Base-by-base conservation (phyloP, 495 filamentous ascomycete genomes). In the Penicillium malachiteum region DNA sequence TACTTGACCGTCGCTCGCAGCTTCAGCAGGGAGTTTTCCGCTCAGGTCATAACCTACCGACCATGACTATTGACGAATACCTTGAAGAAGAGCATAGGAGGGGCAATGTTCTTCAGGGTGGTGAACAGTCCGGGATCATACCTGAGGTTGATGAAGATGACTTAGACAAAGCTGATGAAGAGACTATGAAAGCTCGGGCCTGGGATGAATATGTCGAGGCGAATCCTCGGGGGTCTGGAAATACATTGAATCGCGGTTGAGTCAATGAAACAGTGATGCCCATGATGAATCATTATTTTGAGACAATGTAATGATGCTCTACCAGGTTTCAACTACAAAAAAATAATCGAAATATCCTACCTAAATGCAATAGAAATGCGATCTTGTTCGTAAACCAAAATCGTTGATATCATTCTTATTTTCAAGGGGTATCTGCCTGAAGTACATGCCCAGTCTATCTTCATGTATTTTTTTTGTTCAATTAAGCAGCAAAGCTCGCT, bases 1-100 rank as follows among this genome's bases (percentile, higher is more conserved):
- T 98, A 33, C 75, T 94, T 1, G 86, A 87, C 62, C 89, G 81
- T 49, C 83, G 94, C 5, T 83, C 92, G 63, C 81, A 89, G 59
- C 70, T 96, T 39, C 86, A 86, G 50, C 75, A 86, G 44, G 91
- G 92, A 4, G 93, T 97, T 3, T 98, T 98, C 70, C 81, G 87
- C 50, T 84, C 92, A 3, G 89, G 92, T 7, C 94, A 98, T 68
- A 96, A 88, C 70, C 73, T 98, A 40, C 94, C 94, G 8, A 97
- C 95, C 0, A 97, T 97, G 94, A 89, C 84, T 0, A 97, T 98
- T 55, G 95, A 98, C 59, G 94, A 98, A 71, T 97, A 97, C 66
- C 75, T 98, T 13, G 93, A 93, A 44, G 94, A 98, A 73, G 94
- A 98, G 70, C 78, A 85, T 55, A 78, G 82, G 56, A 77, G 88